Conservation (phyloP, 1,284 basidiomycete genomes). For the Tylopilus microsporus region DNA sequence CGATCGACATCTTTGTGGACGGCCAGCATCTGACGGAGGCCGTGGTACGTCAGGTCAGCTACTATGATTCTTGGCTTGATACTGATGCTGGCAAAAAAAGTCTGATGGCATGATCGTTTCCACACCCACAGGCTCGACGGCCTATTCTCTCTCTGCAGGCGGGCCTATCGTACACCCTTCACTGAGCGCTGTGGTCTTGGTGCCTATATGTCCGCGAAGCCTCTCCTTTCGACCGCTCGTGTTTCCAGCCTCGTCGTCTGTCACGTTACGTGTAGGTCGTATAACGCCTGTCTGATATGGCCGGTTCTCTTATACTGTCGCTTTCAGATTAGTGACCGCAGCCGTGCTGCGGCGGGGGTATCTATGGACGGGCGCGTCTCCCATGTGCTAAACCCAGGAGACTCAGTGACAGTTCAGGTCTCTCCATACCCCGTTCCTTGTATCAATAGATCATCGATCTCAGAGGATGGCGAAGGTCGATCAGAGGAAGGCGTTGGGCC, state of each 20-base stretch:
- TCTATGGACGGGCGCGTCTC: conserved; percentile 90
- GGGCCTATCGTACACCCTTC: conserved; percentile 96
- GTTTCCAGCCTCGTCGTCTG: conserved; percentile 78
- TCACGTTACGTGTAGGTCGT: conserved; percentile 73
- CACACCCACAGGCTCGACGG: conserved; percentile 95
- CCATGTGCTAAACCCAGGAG: conserved; percentile 74
- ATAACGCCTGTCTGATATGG: neutral
- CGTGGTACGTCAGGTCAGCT: conserved; percentile 60
- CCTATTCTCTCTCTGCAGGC: conserved; percentile 93
- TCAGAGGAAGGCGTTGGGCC: conserved; percentile 53
- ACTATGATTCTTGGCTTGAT: conserved; percentile 8
- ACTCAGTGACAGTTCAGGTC: conserved; percentile 80
- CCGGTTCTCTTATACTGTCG: neutral
- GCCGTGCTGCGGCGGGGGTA: conserved; percentile 82
- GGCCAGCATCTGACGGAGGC: conserved; percentile 93
- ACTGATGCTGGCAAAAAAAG: conserved; percentile 38
- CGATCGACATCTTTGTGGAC: conserved; percentile 93
- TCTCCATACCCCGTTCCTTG: conserved; percentile 91
- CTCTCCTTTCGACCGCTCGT: conserved; percentile 90
- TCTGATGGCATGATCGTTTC: conserved; percentile 94
- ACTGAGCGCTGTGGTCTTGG: conserved; percentile 83
- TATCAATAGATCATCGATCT: conserved; percentile 77
- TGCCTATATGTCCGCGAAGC: conserved; percentile 92
- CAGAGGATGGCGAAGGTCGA: conserved; percentile 39
- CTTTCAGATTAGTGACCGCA: conserved; percentile 74